Percentiles rank a stretch among this genome's conserved stretches.
phyloP scores from a whole-genome alignment of 345 rosid genomes.

The Eucalyptus grandis region DNA sequence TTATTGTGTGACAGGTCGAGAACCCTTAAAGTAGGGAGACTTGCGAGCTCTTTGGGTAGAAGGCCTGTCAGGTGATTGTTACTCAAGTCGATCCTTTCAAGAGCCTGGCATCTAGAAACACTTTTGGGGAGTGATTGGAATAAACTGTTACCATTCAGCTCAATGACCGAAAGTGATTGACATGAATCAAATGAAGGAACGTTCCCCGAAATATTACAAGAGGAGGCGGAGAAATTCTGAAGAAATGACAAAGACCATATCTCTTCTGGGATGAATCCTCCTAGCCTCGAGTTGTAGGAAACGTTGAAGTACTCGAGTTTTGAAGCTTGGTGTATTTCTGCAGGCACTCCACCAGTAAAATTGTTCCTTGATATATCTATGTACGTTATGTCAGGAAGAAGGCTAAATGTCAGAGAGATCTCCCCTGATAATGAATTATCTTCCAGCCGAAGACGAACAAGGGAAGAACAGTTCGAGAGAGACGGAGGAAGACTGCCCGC shows the following conservation, averaged over 20 bases:
- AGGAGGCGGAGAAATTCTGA: slow-evolving; percentile 72
- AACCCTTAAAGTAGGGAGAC: slow-evolving; percentile 34
- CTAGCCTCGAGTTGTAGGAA: slow-evolving; percentile 51
- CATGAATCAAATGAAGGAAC: slow-evolving; percentile 57
- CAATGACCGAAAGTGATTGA: slow-evolving; percentile 49
- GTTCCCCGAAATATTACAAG: slow-evolving; percentile 50
- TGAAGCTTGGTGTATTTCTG: slow-evolving; percentile 43
- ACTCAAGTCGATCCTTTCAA: slow-evolving; percentile 43
- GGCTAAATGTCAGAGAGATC: slow-evolving; percentile 49
- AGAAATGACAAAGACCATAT: slow-evolving; percentile 64
- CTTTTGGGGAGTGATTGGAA: slow-evolving; percentile 36
- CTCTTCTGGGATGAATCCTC: slow-evolving; percentile 43
- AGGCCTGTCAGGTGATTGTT: slow-evolving; percentile 40
- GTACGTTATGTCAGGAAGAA: slow-evolving; percentile 56
- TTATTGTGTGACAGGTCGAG: slow-evolving; percentile 60
- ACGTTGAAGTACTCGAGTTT: slow-evolving; percentile 69
- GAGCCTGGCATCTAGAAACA: slow-evolving; percentile 46
- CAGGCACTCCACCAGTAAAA: slow-evolving; percentile 62
- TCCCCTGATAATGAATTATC: slow-evolving; percentile 79
- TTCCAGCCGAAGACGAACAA: slow-evolving; percentile 77
- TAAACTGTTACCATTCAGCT: slow-evolving; percentile 43
- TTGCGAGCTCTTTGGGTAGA: slow-evolving; percentile 41
- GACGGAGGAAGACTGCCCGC: slow-evolving; percentile 52
- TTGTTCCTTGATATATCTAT: slow-evolving; percentile 72
- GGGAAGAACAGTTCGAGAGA: slow-evolving; percentile 65